A percentile compares a stretch with the other conserved stretches of the same genome.
Conservation (phyloP, 306 rosid species). For the Vicia sativa region DNA sequence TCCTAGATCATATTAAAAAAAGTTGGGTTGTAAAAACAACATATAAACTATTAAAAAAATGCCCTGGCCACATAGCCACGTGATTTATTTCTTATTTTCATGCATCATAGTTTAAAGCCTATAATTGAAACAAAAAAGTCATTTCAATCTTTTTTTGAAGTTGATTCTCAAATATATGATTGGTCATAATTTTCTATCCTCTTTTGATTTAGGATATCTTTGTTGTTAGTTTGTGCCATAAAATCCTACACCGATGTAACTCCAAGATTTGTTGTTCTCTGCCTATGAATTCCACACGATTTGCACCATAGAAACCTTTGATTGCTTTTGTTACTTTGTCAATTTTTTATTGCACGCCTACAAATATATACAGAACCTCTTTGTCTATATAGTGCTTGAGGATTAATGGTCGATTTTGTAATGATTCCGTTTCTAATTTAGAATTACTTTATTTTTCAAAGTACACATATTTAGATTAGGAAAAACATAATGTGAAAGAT, state of each 20-base stretch:
- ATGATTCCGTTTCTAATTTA: no score
- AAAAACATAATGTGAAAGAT: no score
- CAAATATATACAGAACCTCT: neutral
- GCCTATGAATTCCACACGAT: constrained; percentile 36
- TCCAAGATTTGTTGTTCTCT: constrained; percentile 31
- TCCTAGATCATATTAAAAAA: no score
- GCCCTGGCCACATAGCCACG: no score
- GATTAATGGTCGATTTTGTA: no score
- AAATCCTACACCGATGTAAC: constrained; percentile 37
- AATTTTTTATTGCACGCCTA: neutral
- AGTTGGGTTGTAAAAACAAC: no score
- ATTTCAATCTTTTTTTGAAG: constrained; percentile 16
- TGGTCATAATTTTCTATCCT: constrained; percentile 51
- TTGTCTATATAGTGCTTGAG: neutral
- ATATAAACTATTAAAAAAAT: no score
- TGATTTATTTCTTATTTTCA: no score
- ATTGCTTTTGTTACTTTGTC: constrained; percentile 30
- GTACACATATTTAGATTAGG: no score
- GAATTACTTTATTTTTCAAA: no score
- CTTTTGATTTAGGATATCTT: constrained; percentile 23
- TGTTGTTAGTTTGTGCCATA: constrained; percentile 16
- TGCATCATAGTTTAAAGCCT: no score
- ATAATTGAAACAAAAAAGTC: constrained; percentile 7
- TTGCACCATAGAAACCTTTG: constrained; percentile 14
- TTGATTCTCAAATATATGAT: constrained; percentile 34